Base-by-base conservation (phyloP, 2,329 filamentous ascomycete genomes). In the Trichoderma brevicompactum region DNA sequence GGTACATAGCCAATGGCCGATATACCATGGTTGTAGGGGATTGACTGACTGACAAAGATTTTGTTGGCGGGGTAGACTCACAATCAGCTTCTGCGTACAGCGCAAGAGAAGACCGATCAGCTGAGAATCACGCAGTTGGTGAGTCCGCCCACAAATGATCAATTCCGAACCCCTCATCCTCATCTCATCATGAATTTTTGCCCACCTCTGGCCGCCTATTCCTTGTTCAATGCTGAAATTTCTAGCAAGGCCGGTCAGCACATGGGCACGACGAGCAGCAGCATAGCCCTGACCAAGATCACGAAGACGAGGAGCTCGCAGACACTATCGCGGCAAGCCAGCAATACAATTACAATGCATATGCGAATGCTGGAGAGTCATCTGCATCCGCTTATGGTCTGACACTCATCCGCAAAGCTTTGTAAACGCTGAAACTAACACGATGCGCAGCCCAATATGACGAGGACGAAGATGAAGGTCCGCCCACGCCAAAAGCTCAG, bases 391-490 rank as follows among this genome's bases (percentile, higher is more conserved):
- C 71, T 19, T 72, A 72, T 48, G 67, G 72, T 73, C 56, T 52
- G 69, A 23, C 32, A 2, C 23, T 48, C 17, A 13, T 38, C 34
- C 9, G 5, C 46, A 44, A 44, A 36, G 28, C 28, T 17, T 53
- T 23, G 36, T 9, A 46, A 19, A 34, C 23, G 19, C 19, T 49
- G 17, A 48, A 19, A 40, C 46, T 66, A 41, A 66, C 34, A 40
- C 19, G 19, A 9, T 32, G 17, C 10, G 43, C 10, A 70, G 68
- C 52, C n/a, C 53, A 49, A 13, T 69, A 70, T 41, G 68, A 70
- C 12, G 70, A 72, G 6, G 71, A 74, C 3, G 74, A 75, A 10
- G 71, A 74, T 17, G 70, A 74, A 34, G 69, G 69, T 3, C 68
- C 69, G 19, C 59, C 68, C 32, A 72, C 69, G 7, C 69, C 72